Evolutionary conservation across 2,329 filamentous ascomycete species (phyloP).

Genomic region (Coniochaeta hoffmannii): DNA sequence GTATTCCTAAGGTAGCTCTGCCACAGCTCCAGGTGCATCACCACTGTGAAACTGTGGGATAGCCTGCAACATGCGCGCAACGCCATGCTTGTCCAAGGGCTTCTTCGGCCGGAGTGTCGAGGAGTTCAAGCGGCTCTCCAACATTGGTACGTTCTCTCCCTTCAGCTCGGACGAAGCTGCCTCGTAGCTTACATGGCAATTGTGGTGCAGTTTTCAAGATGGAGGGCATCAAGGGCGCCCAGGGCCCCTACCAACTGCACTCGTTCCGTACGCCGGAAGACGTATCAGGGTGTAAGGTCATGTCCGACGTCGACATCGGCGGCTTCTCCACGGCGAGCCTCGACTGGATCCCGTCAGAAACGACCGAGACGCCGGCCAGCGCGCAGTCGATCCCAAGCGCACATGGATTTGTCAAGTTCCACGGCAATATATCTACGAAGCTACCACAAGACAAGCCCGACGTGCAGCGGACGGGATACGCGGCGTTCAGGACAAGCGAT

Average conservation of each 20-base stretch:
- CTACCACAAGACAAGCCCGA: slow-evolving; percentile 69
- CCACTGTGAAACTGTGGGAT: background rate
- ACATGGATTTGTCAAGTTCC: slow-evolving; percentile 66
- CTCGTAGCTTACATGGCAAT: background rate
- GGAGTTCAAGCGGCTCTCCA: slow-evolving; percentile 49
- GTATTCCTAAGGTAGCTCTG: no score
- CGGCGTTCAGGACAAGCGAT: slow-evolving; percentile 81
- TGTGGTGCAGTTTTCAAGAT: slow-evolving; percentile 52
- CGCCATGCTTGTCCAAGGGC: slow-evolving; percentile 34
- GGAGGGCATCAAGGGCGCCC: slow-evolving; percentile 60
- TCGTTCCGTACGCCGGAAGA: slow-evolving; percentile 48
- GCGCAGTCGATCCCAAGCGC: slow-evolving; percentile 7
- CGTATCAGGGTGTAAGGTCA: slow-evolving; percentile 57
- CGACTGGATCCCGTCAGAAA: slow-evolving; percentile 45
- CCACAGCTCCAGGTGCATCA: background rate
- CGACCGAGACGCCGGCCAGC: slow-evolving; percentile 8
- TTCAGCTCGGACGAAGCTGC: background rate
- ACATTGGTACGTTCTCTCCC: slow-evolving; percentile 38
- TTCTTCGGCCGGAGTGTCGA: slow-evolving; percentile 53
- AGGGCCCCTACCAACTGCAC: slow-evolving; percentile 56
- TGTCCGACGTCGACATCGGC: slow-evolving; percentile 82
- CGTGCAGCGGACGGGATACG: slow-evolving; percentile 75
- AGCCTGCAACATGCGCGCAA: slow-evolving; percentile 1
- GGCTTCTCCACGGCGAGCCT: slow-evolving; percentile 72
- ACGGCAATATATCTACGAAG: slow-evolving; percentile 80